A percentile compares a stretch with the other conserved stretches of the same genome.
Evolutionary conservation across 2,329 filamentous ascomycete species (phyloP).

Genomic region (Myriosclerotinia curreyana): DNA sequence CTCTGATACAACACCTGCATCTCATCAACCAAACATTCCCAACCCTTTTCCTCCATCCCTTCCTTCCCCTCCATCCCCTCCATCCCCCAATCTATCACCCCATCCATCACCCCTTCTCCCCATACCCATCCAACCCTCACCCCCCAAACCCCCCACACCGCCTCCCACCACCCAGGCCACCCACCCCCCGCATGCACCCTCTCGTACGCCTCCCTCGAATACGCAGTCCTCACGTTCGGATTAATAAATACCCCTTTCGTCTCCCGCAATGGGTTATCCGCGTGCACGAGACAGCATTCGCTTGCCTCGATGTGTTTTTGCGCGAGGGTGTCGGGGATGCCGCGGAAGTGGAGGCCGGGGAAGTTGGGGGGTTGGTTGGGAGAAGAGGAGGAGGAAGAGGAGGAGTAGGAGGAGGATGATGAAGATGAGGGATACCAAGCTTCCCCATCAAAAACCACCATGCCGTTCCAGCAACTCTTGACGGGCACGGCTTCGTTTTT

Average conservation of each 20-base stretch:
- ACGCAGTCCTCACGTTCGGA: constrained; percentile 64
- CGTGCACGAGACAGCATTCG: constrained; percentile 76
- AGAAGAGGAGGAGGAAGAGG: too few relatives aligned
- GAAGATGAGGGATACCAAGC: constrained; percentile 46
- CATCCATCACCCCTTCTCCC: neutral
- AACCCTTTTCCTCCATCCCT: neutral
- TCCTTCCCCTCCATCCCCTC: too few relatives aligned
- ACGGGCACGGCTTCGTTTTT: constrained; percentile 50
- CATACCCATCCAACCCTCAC: neutral
- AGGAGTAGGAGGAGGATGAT: too few relatives aligned
- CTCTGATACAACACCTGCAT: constrained; percentile 57
- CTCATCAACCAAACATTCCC: constrained; percentile 50
- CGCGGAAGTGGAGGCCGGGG: constrained; percentile 54
- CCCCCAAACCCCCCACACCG: constrained; percentile 8
- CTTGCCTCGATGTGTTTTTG: constrained; percentile 65
- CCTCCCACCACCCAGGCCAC: constrained; percentile 23
- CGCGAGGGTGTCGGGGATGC: constrained; percentile 58
- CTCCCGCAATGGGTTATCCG: constrained; percentile 51
- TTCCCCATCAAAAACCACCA: constrained; percentile 51
- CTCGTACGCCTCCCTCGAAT: constrained; percentile 51
- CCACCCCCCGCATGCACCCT: constrained; percentile 23
- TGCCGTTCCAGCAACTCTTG: constrained; percentile 55
- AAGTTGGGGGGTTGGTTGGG: neutral
- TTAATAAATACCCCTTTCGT: constrained; percentile 65
- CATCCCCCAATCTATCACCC: neutral